phyloP scores from a whole-genome alignment of 2,329 filamentous ascomycete genomes.

The Fusarium sp. region DNA sequence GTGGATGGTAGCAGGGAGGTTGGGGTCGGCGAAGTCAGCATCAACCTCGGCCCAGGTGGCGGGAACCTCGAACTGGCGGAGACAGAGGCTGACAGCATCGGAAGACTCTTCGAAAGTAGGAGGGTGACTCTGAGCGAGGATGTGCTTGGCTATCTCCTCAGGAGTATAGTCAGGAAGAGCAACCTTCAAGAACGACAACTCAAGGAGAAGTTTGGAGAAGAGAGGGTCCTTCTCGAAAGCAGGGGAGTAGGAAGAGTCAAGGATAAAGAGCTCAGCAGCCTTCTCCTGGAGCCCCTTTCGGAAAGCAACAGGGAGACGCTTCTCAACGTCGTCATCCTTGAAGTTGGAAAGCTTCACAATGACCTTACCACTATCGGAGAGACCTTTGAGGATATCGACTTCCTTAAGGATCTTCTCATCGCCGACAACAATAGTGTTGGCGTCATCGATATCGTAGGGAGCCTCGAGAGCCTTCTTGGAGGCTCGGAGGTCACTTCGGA shows the following conservation, averaged over 20 bases:
- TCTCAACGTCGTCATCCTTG: constrained; percentile 91
- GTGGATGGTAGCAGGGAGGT: constrained; percentile 74
- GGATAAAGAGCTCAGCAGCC: constrained; percentile 76
- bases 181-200: constrained; percentile 86
- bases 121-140: constrained; percentile 67
- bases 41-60: constrained; percentile 80
- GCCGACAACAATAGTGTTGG: constrained; percentile 83
- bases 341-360: constrained; percentile 82
- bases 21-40: constrained; percentile 65
- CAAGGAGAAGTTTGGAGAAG: constrained; percentile 76
- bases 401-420: constrained; percentile 84
- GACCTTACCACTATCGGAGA: constrained; percentile 79
- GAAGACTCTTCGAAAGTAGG: constrained; percentile 67
- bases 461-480: constrained; percentile 87
- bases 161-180: constrained; percentile 75
- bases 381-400: constrained; percentile 77
- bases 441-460: constrained; percentile 82
- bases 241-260: constrained; percentile 78
- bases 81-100: constrained; percentile 75
- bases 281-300: constrained; percentile 80
- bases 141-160: constrained; percentile 75
- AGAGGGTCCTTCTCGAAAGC: constrained; percentile 75
- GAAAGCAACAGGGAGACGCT: constrained; percentile 79
- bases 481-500: constrained; percentile 87
- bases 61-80: constrained; percentile 81